These are phyloP conservation scores for Fraxinus cuspidata DNA, from an alignment of 257 asterid genomes.

Conservation along the genomic window DNA sequence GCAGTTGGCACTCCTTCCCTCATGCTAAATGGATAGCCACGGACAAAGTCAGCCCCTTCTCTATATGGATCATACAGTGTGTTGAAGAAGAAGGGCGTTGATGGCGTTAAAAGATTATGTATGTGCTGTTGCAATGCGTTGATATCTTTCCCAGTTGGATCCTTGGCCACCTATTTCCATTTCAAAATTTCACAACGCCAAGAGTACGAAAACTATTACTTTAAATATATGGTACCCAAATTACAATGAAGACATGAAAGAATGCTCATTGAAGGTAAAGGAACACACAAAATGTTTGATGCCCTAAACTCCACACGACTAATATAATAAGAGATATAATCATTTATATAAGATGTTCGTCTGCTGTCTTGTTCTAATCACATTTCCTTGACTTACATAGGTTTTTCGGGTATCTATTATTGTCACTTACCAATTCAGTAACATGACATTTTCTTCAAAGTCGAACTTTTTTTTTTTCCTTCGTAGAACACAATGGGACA, in stretches of 20 bases:
- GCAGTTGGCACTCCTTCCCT: slow-evolving; percentile 62
- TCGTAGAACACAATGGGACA: too few relatives aligned
- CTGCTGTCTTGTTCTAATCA: too few relatives aligned
- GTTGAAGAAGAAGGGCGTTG: slow-evolving; percentile 57
- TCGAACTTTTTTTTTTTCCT: too few relatives aligned
- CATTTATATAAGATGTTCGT: too few relatives aligned
- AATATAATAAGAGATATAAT: too few relatives aligned
- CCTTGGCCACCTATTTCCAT: slow-evolving; percentile 46
- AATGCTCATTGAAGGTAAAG: too few relatives aligned
- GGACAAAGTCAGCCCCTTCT: slow-evolving; percentile 57
- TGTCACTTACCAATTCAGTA: too few relatives aligned
- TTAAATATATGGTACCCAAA: too few relatives aligned
- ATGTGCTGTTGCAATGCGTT: slow-evolving; percentile 54
- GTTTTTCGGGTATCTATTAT: too few relatives aligned
- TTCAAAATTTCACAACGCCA: slow-evolving; percentile 2
- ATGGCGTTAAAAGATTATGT: slow-evolving; percentile 41
- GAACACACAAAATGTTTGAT: too few relatives aligned
- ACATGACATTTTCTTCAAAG: neutral
- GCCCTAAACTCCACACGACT: too few relatives aligned
- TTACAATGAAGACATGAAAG: neutral
- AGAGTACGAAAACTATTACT: neutral
- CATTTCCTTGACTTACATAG: too few relatives aligned
- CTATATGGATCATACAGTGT: slow-evolving; percentile 55
- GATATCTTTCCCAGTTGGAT: slow-evolving; percentile 54
- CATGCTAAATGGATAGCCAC: slow-evolving; percentile 58